A percentile compares a stretch with the other conserved stretches of the same genome.
phyloP scores from a whole-genome alignment of 306 rosid genomes.

The Vigna reflexopilosa region DNA sequence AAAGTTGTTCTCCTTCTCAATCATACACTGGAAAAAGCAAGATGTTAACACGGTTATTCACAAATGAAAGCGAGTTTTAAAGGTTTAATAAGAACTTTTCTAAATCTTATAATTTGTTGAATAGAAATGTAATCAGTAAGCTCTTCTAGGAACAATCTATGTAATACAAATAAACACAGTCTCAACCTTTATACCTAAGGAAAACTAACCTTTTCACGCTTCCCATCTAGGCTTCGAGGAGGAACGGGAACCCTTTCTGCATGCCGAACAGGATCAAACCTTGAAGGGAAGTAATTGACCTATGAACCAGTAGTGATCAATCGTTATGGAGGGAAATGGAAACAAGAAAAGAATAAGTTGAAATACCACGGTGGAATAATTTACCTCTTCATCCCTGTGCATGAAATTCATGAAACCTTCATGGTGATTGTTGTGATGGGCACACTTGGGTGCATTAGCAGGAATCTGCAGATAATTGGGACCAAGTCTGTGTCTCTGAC shows the following conservation, averaged over 20 bases:
- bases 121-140: not conserved
- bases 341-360: not conserved
- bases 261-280: constrained; percentile 73
- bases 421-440: constrained; percentile 88
- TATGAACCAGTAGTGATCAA: constrained; percentile 35
- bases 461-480: constrained; percentile 92
- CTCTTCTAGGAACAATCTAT: not conserved
- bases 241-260: constrained; percentile 75
- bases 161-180: not conserved
- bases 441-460: constrained; percentile 78
- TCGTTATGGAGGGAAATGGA: not conserved
- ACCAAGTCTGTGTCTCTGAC: constrained; percentile 91
- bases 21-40: constrained; percentile 58
- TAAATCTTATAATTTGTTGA: not conserved
- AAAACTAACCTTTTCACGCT: constrained; percentile 74
- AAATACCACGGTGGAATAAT: not conserved
- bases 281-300: constrained; percentile 91
- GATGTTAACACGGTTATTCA: not conserved
- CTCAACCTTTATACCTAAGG: not conserved
- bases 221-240: constrained; percentile 53
- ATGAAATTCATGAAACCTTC: constrained; percentile 89
- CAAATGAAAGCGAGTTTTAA: constrained; percentile 7
- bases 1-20: constrained; percentile 87
- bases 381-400: constrained; percentile 88
- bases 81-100: not conserved